These are phyloP conservation scores for Astraeus odoratus DNA, from an alignment of 768 basidiomycete species.

Conservation along the genomic window DNA sequence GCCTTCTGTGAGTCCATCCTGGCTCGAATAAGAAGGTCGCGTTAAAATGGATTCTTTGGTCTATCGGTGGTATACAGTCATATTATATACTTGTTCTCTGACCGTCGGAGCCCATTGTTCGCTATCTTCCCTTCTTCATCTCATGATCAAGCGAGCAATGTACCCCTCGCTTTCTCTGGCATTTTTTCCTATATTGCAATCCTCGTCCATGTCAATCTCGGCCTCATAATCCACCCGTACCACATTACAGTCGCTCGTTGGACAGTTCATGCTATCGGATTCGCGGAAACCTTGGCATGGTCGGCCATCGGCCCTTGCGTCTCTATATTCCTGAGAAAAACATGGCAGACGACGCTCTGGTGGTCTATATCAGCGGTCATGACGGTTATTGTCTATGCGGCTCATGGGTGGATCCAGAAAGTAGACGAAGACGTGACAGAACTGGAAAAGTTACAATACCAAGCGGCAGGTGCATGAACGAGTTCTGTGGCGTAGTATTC, in stretches of 20 bases:
- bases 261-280: slow-evolving; percentile 26
- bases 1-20: slow-evolving; percentile 35
- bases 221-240: slow-evolving; percentile 35
- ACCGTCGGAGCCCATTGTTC: slow-evolving; percentile 43
- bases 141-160: slow-evolving; percentile 6
- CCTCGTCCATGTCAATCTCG: slow-evolving; percentile 44
- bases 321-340: slow-evolving; percentile 38
- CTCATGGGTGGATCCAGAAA: slow-evolving; percentile 37
- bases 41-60: too few relatives aligned
- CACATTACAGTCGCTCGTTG: slow-evolving; percentile 21
- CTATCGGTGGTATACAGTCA: slow-evolving; percentile 36
- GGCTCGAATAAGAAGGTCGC: too few relatives aligned
- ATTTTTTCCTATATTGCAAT: slow-evolving; percentile 43
- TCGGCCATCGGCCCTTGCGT: slow-evolving; percentile 44
- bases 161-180: slow-evolving; percentile 39
- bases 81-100: slow-evolving; percentile 38
- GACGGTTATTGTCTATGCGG: slow-evolving; percentile 39
- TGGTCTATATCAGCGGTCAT: slow-evolving; percentile 41
- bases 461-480: slow-evolving; percentile 49
- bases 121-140: slow-evolving; percentile 32
- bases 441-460: slow-evolving; percentile 49
- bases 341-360: slow-evolving; percentile 52
- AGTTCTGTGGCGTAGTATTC: too few relatives aligned
- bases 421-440: slow-evolving; percentile 42
- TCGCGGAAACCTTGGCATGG: slow-evolving; percentile 27